Base-by-base conservation (phyloP, 805 yeast species). In the Spathaspora passalidarum region DNA sequence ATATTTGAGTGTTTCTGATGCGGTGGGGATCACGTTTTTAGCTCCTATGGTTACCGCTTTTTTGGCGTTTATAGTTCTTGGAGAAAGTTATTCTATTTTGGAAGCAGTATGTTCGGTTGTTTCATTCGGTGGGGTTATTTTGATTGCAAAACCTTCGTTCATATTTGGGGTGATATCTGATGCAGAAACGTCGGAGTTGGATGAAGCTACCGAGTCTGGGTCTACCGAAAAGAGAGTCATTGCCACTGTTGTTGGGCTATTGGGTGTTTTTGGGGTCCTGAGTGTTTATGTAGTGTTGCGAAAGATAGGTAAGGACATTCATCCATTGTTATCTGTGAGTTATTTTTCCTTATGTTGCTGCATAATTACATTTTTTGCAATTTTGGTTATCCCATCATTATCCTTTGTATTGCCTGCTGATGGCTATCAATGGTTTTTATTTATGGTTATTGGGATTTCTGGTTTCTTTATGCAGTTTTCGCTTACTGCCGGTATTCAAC, bases 391-490 rank as follows among this genome's bases (percentile, higher is more conserved):
- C 1, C 92, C 95, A 0, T 75, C 80, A 1, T 63, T 84, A 46
- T 57, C 75, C 2, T 82, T 87, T 60, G 79, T 73, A 47, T 53
- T 78, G 1, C 96, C 96, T 1, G 76, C 73, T 14, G 76, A 78
- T n/a, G 22, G 53, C 1, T 69, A 68, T 55, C 92, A 88, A 61
- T 87, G 96, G 94, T 51, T 67, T 2, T 65, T 86, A 17, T 75
- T 90, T 51, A 45, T 66, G 1, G 59, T 75, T 18, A 74, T 88
- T 48, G 96, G 96, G 2, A 49, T 84, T 2, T 75, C 86, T 44
- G 97, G 97, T 0, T 91, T 90, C 63, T 65, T 82, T 49, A 86
- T 85, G 83, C 97, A 91, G 62, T 83, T 82, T 56, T 67, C 84
- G 32, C 64, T 87, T 40, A 87, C 97, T 0, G 81, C 88, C 7